Evolutionary conservation across 2,329 filamentous ascomycete species (phyloP).

Genomic region (Claviceps capensis): DNA sequence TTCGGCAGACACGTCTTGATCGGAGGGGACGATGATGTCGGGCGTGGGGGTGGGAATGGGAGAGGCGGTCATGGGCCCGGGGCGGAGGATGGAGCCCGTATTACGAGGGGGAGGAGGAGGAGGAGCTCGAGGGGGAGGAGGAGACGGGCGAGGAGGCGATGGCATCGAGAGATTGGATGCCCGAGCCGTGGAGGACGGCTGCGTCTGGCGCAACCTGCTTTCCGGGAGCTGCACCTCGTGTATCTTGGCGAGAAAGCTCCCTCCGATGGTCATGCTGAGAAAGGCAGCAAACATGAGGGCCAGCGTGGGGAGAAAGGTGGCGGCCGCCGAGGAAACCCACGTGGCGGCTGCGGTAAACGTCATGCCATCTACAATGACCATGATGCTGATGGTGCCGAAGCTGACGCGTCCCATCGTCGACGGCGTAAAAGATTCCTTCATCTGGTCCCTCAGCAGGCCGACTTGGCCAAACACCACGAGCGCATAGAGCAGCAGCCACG

Average conservation of each 20-base stretch:
- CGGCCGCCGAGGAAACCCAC: slow-evolving; percentile 41
- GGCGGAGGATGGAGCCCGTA: slow-evolving; percentile 16
- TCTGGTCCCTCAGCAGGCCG: slow-evolving; percentile 47
- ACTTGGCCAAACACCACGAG: slow-evolving; percentile 47
- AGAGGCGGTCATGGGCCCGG: slow-evolving; percentile 26
- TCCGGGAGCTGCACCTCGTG: slow-evolving; percentile 44
- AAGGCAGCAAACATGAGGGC: slow-evolving; percentile 37
- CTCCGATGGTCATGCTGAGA: slow-evolving; percentile 42
- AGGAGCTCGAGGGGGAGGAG: background rate
- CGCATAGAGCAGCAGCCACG: slow-evolving; percentile 44
- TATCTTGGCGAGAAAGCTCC: slow-evolving; percentile 45
- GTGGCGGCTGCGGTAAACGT: slow-evolving; percentile 41
- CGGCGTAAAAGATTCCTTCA: slow-evolving; percentile 52
- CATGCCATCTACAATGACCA: slow-evolving; percentile 50
- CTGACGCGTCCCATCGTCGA: slow-evolving; percentile 54
- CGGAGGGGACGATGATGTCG: slow-evolving; percentile 47
- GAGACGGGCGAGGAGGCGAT: slow-evolving; percentile 1
- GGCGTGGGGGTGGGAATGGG: slow-evolving; percentile 34
- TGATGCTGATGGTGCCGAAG: slow-evolving; percentile 46
- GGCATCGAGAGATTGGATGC: background rate
- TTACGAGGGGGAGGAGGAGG: slow-evolving; percentile 10
- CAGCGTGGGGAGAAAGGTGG: slow-evolving; percentile 43
- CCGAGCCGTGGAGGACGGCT: slow-evolving; percentile 6
- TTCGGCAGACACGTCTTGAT: slow-evolving; percentile 50
- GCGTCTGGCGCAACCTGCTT: slow-evolving; percentile 34